Evolutionary conservation across 768 basidiomycete species (phyloP).

Genomic region (Suillus brevipes): DNA sequence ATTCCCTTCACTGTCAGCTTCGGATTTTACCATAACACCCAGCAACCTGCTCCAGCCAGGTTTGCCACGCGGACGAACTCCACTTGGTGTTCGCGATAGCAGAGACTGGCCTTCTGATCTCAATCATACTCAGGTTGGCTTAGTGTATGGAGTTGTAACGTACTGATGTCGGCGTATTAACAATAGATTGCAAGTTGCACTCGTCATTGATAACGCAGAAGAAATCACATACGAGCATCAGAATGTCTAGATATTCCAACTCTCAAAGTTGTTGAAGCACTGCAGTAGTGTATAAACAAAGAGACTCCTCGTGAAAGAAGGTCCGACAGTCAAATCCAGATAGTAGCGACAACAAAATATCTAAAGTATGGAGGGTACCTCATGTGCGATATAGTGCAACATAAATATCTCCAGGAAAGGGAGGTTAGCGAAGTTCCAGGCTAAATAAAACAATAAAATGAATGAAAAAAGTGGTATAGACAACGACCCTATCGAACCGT

Average conservation of each 20-base stretch:
- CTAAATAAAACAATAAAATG: neutral
- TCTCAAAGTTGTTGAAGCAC: neutral
- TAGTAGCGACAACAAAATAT: neutral
- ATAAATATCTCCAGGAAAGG: neutral
- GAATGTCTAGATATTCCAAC: neutral
- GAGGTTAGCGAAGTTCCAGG: neutral
- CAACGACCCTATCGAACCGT: slow-evolving; percentile 4
- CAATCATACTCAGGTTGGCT: slow-evolving; percentile 14
- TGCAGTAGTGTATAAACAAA: neutral
- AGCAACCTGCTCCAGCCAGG: no score
- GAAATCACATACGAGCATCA: neutral
- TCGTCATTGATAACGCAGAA: neutral
- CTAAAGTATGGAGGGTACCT: neutral
- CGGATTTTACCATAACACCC: slow-evolving; percentile 15
- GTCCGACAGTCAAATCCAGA: slow-evolving; percentile 14
- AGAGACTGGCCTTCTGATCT: slow-evolving; percentile 20
- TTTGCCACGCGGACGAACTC: slow-evolving; percentile 23
- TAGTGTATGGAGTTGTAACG: slow-evolving; percentile 12
- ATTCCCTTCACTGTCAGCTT: slow-evolving; percentile 13
- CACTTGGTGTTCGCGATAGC: slow-evolving; percentile 21
- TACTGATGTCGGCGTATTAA: neutral
- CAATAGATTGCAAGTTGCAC: neutral
- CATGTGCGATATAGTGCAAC: neutral
- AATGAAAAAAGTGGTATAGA: slow-evolving; percentile 17
- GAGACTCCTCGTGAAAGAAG: neutral